These are phyloP conservation scores for Haplographium delicatum DNA, from an alignment of 495 filamentous ascomycete species.

Conservation along the genomic window DNA sequence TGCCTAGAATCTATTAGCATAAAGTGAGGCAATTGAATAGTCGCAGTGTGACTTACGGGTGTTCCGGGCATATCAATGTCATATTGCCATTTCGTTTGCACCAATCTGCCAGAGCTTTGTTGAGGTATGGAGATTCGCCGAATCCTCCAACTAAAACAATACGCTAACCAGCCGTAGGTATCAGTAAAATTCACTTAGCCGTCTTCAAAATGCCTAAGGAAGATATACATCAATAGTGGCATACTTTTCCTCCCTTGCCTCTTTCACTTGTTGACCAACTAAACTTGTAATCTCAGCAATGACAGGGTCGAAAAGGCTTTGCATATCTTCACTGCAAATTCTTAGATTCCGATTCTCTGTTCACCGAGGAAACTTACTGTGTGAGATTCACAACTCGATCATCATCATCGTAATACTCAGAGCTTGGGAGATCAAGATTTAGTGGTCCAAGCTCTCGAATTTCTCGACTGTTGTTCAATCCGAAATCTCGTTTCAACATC, in stretches of 20 bases:
- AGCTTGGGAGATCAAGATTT: slow-evolving; percentile 3
- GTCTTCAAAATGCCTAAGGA: not conserved
- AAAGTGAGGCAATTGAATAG: not conserved
- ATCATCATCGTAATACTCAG: slow-evolving; percentile 9
- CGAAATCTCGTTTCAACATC: slow-evolving; percentile 19
- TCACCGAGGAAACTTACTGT: slow-evolving; percentile 3
- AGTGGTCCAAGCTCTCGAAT: slow-evolving; percentile 3
- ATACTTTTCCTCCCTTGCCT: slow-evolving; percentile 8
- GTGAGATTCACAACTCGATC: slow-evolving; percentile 4
- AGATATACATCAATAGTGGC: slow-evolving; percentile 5
- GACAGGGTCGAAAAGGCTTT: slow-evolving; percentile 28
- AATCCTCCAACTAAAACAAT: slow-evolving; percentile 32
- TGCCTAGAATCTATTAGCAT: slow-evolving; percentile 4
- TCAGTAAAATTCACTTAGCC: not conserved
- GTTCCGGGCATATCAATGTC: not conserved
- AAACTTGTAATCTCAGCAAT: slow-evolving; percentile 25
- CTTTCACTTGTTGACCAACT: slow-evolving; percentile 22
- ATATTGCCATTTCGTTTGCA: slow-evolving; percentile 10
- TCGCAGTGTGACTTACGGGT: slow-evolving; percentile 1
- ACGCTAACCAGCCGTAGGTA: slow-evolving; percentile 14
- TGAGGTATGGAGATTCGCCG: slow-evolving; percentile 27
- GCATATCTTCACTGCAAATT: slow-evolving; percentile 21
- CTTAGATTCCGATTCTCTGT: not conserved
- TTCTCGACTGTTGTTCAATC: not conserved
- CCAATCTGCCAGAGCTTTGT: slow-evolving; percentile 24